Conservation (phyloP, 2,329 filamentous ascomycete genomes). For the Fusarium coffeatum region DNA sequence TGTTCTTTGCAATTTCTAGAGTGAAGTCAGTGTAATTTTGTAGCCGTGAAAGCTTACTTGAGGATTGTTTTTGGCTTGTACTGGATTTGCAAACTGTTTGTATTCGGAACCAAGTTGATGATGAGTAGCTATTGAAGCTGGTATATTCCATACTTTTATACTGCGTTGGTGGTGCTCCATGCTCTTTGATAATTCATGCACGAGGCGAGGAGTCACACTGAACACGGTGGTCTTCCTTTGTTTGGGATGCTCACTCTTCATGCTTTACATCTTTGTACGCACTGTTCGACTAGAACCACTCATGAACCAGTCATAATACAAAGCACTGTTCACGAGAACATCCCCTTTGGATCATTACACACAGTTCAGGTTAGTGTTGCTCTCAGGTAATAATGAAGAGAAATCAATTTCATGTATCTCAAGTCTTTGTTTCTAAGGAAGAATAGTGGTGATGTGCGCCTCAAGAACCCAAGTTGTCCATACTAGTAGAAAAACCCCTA, state of each 20-base stretch:
- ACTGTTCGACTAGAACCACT: not conserved
- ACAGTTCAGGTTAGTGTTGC: not conserved
- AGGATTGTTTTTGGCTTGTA: not conserved
- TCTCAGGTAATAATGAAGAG: not conserved
- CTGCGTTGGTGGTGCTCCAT: not conserved
- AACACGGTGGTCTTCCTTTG: not conserved
- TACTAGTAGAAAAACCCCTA: conserved; percentile 12
- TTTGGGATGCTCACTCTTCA: not conserved
- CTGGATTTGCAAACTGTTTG: conserved; percentile 6
- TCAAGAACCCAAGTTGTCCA: not conserved
- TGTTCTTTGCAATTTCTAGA: not conserved
- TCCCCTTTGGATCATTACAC: not conserved
- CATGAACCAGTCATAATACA: not conserved
- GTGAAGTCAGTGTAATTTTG: not conserved
- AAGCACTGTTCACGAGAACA: not conserved
- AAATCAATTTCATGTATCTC: conserved; percentile 22
- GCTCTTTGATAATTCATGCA: not conserved
- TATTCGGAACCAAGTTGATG: not conserved
- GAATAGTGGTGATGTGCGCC: not conserved
- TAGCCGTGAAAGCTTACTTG: conserved; percentile 7
- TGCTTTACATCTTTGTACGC: not conserved
- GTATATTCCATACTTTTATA: conserved; percentile 7
- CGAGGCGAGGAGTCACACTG: not conserved
- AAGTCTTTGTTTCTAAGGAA: conserved; percentile 6
- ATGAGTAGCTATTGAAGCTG: not conserved